Evolutionary conservation across 495 filamentous ascomycete species (phyloP).

Genomic region (Wilcoxina mikolae): DNA sequence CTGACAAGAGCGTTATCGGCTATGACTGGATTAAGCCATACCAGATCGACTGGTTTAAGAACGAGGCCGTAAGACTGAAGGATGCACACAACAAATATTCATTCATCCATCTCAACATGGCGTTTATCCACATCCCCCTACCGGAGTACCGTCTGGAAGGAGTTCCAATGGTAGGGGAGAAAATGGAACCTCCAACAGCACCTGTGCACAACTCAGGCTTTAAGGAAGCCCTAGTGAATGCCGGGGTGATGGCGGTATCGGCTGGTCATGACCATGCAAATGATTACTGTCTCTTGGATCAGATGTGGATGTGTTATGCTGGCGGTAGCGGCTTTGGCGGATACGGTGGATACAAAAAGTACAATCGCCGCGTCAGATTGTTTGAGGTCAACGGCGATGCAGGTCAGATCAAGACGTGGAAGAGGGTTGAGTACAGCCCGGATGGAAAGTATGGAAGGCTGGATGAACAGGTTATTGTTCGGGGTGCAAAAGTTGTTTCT

Average conservation of each 20-base stretch:
- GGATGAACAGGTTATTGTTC: slow-evolving; percentile 79
- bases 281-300: slow-evolving; percentile 73
- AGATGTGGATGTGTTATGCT: slow-evolving; percentile 97
- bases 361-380: slow-evolving; percentile 66
- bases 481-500: slow-evolving; percentile 54
- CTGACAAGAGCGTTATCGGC: slow-evolving; percentile 76
- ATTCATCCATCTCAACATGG: slow-evolving; percentile 85
- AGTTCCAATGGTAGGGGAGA: slow-evolving; percentile 44
- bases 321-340: slow-evolving; percentile 83
- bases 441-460: slow-evolving; percentile 49
- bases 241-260: slow-evolving; percentile 71
- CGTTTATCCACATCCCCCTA: slow-evolving; percentile 93
- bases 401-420: slow-evolving; percentile 77
- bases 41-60: slow-evolving; percentile 88
- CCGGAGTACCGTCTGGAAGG: slow-evolving; percentile 59
- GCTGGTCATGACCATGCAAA: slow-evolving; percentile 96
- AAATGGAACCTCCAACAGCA: slow-evolving; percentile 66
- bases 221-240: slow-evolving; percentile 66
- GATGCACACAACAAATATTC: slow-evolving; percentile 62
- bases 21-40: slow-evolving; percentile 94
- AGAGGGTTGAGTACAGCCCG: slow-evolving; percentile 68
- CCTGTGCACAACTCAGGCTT: slow-evolving; percentile 80
- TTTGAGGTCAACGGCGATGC: slow-evolving; percentile 88
- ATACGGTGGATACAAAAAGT: slow-evolving; percentile 79
- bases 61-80: slow-evolving; percentile 53